Evolutionary conservation across 352 stramenopile genomes (phyloP).

Genomic region (Phytophthora uliginosa): DNA sequence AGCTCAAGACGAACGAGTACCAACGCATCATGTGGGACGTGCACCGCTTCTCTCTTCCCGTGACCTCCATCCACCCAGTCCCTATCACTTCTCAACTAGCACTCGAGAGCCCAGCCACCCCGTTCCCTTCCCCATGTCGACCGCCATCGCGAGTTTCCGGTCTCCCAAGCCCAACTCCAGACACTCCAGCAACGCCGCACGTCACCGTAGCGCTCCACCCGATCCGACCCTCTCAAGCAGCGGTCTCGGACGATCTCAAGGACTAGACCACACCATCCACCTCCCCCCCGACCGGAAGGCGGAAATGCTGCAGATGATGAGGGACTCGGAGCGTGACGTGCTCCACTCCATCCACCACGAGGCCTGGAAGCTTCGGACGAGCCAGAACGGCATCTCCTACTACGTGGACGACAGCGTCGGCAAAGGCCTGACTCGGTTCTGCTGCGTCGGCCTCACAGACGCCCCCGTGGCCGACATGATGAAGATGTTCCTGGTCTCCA

Average conservation of each 20-base stretch:
- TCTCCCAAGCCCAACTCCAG: conserved; percentile 18
- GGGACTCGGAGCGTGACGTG: conserved; percentile 30
- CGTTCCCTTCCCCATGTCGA: conserved; percentile 4
- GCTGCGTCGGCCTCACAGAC: conserved; percentile 53
- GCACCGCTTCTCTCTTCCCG: not conserved
- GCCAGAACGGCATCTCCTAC: conserved; percentile 53
- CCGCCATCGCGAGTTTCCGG: conserved; percentile 1
- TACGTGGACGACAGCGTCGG: conserved; percentile 57
- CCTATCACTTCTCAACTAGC: conserved; percentile 23
- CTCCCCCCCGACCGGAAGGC: conserved; percentile 30
- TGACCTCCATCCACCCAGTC: not conserved
- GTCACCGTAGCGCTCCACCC: not conserved
- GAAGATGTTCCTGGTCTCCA: conserved; percentile 54
- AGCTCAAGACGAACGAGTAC: not conserved
- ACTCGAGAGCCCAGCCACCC: conserved; percentile 7
- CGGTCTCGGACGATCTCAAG: conserved; percentile 1
- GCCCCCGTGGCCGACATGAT: conserved; percentile 54
- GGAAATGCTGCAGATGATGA: conserved; percentile 34
- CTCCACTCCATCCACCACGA: conserved; percentile 31
- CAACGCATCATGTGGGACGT: not conserved
- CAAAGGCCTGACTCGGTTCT: conserved; percentile 54
- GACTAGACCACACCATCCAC: conserved; percentile 15
- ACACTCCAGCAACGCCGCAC: conserved; percentile 5
- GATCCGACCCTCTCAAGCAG: conserved; percentile 23
- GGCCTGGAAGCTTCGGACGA: conserved; percentile 42